These are phyloP conservation scores for Boletus rubroflammeus DNA, from an alignment of 768 basidiomycete species.

Conservation along the genomic window DNA sequence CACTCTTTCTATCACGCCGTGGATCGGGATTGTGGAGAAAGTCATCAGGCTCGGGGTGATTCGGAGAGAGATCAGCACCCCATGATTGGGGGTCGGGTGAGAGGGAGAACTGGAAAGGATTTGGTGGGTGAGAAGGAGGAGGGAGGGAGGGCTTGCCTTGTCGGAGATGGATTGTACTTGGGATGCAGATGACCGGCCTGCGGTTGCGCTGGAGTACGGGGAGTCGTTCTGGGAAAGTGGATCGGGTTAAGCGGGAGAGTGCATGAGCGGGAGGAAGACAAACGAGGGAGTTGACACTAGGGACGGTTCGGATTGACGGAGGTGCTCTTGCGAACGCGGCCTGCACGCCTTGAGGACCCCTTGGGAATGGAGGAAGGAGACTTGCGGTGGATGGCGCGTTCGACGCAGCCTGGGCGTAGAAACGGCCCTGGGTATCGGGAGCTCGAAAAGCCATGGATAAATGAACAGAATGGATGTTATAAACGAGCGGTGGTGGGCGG, in stretches of 20 bases:
- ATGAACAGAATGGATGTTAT: constrained; percentile 2
- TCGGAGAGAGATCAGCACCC: constrained; percentile 63
- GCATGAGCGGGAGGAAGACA: constrained; percentile 4
- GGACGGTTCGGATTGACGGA: constrained; percentile 32
- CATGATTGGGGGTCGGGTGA: constrained; percentile 70
- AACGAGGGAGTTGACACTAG: constrained; percentile 44
- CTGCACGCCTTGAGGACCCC: constrained; percentile 34
- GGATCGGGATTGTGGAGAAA: constrained; percentile 74
- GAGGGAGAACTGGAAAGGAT: constrained; percentile 55
- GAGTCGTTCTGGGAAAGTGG: constrained; percentile 35
- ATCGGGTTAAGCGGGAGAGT: neutral
- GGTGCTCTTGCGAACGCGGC: constrained; percentile 43
- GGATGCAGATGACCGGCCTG: constrained; percentile 26
- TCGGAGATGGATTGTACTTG: constrained; percentile 51
- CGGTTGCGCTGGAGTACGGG: constrained; percentile 35
- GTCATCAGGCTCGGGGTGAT: constrained; percentile 60
- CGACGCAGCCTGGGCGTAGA: constrained; percentile 38
- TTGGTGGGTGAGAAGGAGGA: constrained; percentile 1
- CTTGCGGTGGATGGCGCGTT: constrained; percentile 50
- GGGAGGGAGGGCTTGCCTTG: constrained; percentile 39
- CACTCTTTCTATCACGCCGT: constrained; percentile 53
- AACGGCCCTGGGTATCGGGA: constrained; percentile 40
- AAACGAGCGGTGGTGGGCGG: constrained; percentile 17
- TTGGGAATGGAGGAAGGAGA: constrained; percentile 42
- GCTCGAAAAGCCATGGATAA: constrained; percentile 22